Base-by-base conservation (phyloP, 352 stramenopile species). In the Phytophthora tentaculata region DNA sequence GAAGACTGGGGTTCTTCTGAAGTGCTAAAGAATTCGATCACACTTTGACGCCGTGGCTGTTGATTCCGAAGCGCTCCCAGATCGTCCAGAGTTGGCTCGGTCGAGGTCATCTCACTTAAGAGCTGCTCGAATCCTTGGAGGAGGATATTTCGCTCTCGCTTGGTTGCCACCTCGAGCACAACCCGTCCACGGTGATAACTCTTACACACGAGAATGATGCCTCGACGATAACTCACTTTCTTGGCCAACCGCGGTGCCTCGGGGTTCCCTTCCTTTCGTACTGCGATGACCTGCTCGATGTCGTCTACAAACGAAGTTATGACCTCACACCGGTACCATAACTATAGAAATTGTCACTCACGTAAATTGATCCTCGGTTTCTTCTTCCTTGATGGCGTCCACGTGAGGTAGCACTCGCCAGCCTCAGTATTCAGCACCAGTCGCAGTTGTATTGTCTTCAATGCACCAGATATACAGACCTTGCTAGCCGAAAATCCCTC, bases 321-420 rank as follows among this genome's bases (percentile, higher is more conserved):
- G n/a, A n/a, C n/a, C n/a, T n/a, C n/a, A n/a, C n/a, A n/a, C n/a
- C n/a, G n/a, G n/a, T n/a, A n/a, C n/a, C n/a, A n/a, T n/a, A n/a
- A n/a, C n/a, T n/a, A n/a, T n/a, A n/a, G n/a, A 43, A 52, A 43
- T 10, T 22, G 22, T 64, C 8, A 83, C 82, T 24, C 71, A 94
- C 86, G 73, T 13, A 92, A 47, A 45, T 88, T 61, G 35, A 91
- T 86, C 1, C 80, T 72, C 2, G 86, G 80, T 16, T 83, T 70
- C 22, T 80, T 83, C 71, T 94, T 94, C 47, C 83, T 73, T 14
- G 86, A 94, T 23, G 86, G 86, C 12, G 71, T 80, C 86, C 86
- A 94, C 45, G 82, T 91, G 17, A 94, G 71, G 47, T 89, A 91
- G 56, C 78, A 91, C 54, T 89, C 82, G 9, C 83, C 73, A 12